Evolutionary conservation across 2,329 filamentous ascomycete genomes (phyloP).

Genomic region (Arthrobotrys megalospora): DNA sequence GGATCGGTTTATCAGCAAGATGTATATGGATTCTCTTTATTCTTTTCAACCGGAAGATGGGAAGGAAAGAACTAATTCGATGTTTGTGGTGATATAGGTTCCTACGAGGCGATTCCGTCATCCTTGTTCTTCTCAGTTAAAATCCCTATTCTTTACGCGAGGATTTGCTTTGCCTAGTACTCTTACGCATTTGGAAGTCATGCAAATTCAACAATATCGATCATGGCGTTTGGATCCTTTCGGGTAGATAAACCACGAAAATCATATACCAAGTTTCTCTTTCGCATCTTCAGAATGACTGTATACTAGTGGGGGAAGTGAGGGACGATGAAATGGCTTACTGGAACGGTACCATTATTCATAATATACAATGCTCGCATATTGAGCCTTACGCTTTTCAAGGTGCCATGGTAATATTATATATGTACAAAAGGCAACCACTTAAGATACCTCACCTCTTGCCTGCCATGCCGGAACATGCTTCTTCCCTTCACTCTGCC

Average conservation of each 20-base stretch:
- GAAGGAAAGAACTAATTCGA: neutral
- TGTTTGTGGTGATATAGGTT: slow-evolving; percentile 73
- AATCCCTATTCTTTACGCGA: slow-evolving; percentile 1
- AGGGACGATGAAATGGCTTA: neutral
- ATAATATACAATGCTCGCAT: slow-evolving; percentile 30
- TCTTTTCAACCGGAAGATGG: slow-evolving; percentile 23
- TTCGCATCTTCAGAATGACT: slow-evolving; percentile 33
- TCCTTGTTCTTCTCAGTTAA: slow-evolving; percentile 86
- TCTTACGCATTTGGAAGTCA: slow-evolving; percentile 28
- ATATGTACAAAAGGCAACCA: neutral
- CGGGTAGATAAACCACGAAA: slow-evolving; percentile 21
- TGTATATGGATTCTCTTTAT: slow-evolving; percentile 73
- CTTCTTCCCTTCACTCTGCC: slow-evolving; percentile 1
- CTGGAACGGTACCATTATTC: slow-evolving; percentile 7
- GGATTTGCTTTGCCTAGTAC: neutral
- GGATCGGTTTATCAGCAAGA: slow-evolving; percentile 98
- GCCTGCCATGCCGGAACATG: slow-evolving; percentile 53
- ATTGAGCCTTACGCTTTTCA: neutral
- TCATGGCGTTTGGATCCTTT: slow-evolving; percentile 53
- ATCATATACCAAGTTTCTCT: neutral
- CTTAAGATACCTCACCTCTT: slow-evolving; percentile 33
- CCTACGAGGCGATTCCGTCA: slow-evolving; percentile 87
- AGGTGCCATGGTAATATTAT: neutral
- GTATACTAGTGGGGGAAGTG: slow-evolving; percentile 29
- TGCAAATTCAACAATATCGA: slow-evolving; percentile 39